Base-by-base conservation (phyloP, 2,329 filamentous ascomycete genomes). In the Diaporthe eres region DNA sequence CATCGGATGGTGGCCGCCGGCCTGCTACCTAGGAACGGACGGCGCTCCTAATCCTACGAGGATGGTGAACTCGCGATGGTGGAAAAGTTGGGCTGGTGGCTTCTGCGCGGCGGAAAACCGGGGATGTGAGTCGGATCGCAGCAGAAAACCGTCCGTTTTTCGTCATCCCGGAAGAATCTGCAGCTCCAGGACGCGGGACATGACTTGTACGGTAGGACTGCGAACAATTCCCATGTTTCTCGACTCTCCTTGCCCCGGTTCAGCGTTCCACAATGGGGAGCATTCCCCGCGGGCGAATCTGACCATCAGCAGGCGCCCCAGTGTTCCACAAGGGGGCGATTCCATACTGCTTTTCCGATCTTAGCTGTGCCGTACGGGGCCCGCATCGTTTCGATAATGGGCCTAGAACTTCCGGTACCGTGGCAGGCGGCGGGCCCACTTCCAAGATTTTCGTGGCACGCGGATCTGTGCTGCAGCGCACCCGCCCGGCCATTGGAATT, bases 361-460 rank as follows among this genome's bases (percentile, higher is more conserved):
- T 70, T 5, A 55, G 47, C 9, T 7, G 22, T 42, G 34, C 12
- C 8, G 2, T 22, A 28, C 49, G 8, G 49, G 47, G 49, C 49
- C 65, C n/a, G 49, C 49, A 42, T 28, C 49, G 31, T 53, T 39
- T 70, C 65, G 47, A 42, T 10, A 10, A 25, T 13, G 65, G 65
- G 65, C 49, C 65, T 70, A 55, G 65, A 70, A 70, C 65, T 42
- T 12, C 34, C 34, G 15, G 49, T 70, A 34, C 39, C 61, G 57
- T 60, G 25, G 60, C 60, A 31, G 61, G 13, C 22, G 31, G 22
- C 28, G 47, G 65, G 49, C 49, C 65, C 65, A 55, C 65, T 70
- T 70, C 65, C 65, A 70, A 55, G n/a, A 70, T 70, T 70, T 70
- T 70, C 65, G 65, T 55, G 65, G 49, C 65, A 70, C 65, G 22